phyloP scores from a whole-genome alignment of 169 alveolate genomes.

The Cryptosporidium ubiquitum region DNA sequence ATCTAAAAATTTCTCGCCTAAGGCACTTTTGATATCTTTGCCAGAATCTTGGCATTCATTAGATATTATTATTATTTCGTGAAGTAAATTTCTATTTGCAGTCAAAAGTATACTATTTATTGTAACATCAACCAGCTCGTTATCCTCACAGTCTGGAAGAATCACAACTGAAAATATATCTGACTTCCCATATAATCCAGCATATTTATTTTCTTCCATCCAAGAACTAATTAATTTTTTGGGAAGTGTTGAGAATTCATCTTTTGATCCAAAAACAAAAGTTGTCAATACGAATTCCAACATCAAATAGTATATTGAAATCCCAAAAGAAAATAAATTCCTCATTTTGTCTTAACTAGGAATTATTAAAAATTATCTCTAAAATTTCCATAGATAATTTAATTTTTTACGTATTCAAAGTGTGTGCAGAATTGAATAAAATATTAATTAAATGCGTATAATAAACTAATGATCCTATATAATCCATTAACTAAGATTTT shows the following conservation, averaged over 20 bases:
- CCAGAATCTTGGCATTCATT: background rate
- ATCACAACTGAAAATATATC: constrained; percentile 34
- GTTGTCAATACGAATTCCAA: background rate
- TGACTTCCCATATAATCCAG: constrained; percentile 12
- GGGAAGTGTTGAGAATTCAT: constrained; percentile 17
- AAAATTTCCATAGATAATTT: background rate
- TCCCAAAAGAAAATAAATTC: background rate
- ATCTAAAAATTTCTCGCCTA: background rate
- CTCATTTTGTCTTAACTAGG: background rate
- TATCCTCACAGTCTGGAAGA: constrained; percentile 50
- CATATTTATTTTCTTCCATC: constrained; percentile 32
- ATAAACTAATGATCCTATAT: background rate
- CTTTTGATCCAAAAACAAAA: constrained; percentile 56
- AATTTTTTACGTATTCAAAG: background rate
- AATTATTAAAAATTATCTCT: background rate
- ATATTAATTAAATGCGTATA: background rate
- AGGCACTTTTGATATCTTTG: background rate
- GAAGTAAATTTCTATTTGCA: constrained; percentile 57
- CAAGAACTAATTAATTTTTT: constrained; percentile 16
- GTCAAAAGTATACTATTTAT: constrained; percentile 41
- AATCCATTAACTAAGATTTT: background rate
- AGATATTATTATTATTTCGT: constrained; percentile 46
- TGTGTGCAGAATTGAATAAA: constrained; percentile 11
- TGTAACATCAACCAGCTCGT: constrained; percentile 37
- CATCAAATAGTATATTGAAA: constrained; percentile 6